phyloP scores from a whole-genome alignment of 257 asterid genomes.

The Capsicum pubescens region DNA sequence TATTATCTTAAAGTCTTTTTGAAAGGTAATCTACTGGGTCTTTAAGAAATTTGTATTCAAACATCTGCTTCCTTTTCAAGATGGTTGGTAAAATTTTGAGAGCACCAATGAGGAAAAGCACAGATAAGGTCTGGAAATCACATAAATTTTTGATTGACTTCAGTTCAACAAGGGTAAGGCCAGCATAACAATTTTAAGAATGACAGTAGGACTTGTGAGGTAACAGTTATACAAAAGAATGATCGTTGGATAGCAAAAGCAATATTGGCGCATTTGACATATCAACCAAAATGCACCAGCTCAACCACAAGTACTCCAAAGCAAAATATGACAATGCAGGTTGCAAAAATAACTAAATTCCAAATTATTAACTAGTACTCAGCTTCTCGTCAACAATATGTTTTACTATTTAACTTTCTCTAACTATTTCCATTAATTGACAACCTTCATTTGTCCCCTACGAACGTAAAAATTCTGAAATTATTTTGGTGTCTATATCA shows the following conservation, averaged over 20 bases:
- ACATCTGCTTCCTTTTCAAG: constrained; percentile 75
- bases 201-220: neutral
- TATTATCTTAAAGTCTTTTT: neutral
- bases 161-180: constrained; percentile 83
- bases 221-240: neutral
- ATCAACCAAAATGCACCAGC: neutral
- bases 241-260: neutral
- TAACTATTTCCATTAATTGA: too few species aligned
- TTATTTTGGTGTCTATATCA: too few species aligned
- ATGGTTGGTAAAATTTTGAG: constrained; percentile 70
- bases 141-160: constrained; percentile 78
- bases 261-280: neutral
- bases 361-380: too few species aligned
- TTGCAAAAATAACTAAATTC: too few species aligned
- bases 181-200: constrained; percentile 59
- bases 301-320: neutral
- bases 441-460: too few species aligned
- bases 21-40: neutral
- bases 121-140: constrained; percentile 72
- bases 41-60: constrained; percentile 47
- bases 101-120: constrained; percentile 81
- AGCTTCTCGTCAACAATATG: too few species aligned
- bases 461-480: too few species aligned
- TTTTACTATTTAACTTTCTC: too few species aligned
- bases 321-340: neutral